These are phyloP conservation scores for Fusarium tjaetaba DNA, from an alignment of 2,329 filamentous ascomycete genomes.

Conservation along the genomic window DNA sequence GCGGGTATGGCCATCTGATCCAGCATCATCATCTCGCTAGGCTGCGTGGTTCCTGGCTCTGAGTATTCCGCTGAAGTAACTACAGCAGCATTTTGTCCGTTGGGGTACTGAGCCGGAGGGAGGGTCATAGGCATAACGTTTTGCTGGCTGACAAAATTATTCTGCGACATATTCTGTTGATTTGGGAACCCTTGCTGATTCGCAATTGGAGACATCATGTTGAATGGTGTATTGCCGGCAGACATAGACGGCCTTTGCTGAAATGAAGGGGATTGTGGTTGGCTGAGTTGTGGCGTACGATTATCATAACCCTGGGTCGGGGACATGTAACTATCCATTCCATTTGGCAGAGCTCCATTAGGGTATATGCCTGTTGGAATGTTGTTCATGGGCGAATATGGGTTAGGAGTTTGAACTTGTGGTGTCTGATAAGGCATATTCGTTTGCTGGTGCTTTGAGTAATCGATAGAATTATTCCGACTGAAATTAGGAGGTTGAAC, in stretches of 20 bases:
- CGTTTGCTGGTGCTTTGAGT: conserved; percentile 51
- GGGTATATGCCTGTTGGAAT: conserved; percentile 52
- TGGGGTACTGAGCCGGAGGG: conserved; percentile 67
- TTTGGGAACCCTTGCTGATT: conserved; percentile 60
- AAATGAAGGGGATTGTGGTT: conserved; percentile 51
- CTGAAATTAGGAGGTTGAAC: conserved; percentile 58
- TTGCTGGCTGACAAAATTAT: conserved; percentile 66
- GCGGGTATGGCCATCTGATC: conserved; percentile 72
- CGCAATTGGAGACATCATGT: conserved; percentile 63
- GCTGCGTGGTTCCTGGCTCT: conserved; percentile 56
- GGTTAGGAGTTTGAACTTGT: conserved; percentile 55
- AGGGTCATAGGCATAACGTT: conserved; percentile 71
- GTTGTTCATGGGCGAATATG: conserved; percentile 58
- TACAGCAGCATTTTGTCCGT: conserved; percentile 44
- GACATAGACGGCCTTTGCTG: conserved; percentile 59
- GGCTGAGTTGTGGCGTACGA: conserved; percentile 38
- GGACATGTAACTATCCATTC: conserved; percentile 55
- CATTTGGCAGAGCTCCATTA: conserved; percentile 41
- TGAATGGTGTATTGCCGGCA: conserved; percentile 59
- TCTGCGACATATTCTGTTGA: conserved; percentile 58
- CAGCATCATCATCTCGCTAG: conserved; percentile 67
- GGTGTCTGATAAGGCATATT: conserved; percentile 59
- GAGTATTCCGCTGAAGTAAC: conserved; percentile 55
- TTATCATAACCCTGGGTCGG: conserved; percentile 52
- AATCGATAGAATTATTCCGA: conserved; percentile 52